Base-by-base conservation (phyloP, 345 rosid species). In the Hibiscus tridactylites region DNA sequence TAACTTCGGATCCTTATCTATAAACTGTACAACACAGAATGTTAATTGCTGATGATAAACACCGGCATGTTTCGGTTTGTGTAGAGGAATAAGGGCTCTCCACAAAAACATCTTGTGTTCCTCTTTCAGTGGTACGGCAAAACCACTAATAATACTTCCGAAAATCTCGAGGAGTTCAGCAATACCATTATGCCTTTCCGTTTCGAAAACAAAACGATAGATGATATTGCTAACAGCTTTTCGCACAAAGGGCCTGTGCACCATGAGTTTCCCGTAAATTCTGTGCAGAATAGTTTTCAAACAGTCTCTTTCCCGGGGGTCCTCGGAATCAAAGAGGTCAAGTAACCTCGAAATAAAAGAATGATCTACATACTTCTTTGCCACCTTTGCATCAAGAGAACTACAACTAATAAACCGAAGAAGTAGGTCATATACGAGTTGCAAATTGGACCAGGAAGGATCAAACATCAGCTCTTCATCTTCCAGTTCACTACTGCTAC, bases 71-170 rank as follows among this genome's bases (percentile, higher is more conserved):
- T 86, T 90, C 19, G 93, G 93, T 74, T 90, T 90, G 76, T 90
- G 96, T 15, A 90, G 82, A 56, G 96, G 96, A 74, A 90, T 81
- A 68, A 90, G 78, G 77, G 90, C 91, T 74, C 74, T 82, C 76
- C 81, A 84, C 17, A 90, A 72, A 75, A 88, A 90, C 2, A 81
- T 71, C 76, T 64, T 88, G 77, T 88, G 96, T 58, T 90, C 96
- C 70, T 90, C 96, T 80, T 88, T 90, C 79, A 90, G n/a, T 56
- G 96, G 96, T 82, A 87, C 75, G 1, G 96, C 90, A 77, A 88
- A 88, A 74, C 96, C 96, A 73, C 84, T 86, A 37, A 88, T 87
- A 62, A 90, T 79, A 73, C 93, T 90, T 63, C 93, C 96, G 53
- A 90, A 88, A 58, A 90, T 88, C 82, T 90, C 96, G 80, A 90